Evolutionary conservation across 2,329 filamentous ascomycete genomes (phyloP), one percentile per base, ranked within the genome.

Genomic region (Phoma herbarum): DNA sequence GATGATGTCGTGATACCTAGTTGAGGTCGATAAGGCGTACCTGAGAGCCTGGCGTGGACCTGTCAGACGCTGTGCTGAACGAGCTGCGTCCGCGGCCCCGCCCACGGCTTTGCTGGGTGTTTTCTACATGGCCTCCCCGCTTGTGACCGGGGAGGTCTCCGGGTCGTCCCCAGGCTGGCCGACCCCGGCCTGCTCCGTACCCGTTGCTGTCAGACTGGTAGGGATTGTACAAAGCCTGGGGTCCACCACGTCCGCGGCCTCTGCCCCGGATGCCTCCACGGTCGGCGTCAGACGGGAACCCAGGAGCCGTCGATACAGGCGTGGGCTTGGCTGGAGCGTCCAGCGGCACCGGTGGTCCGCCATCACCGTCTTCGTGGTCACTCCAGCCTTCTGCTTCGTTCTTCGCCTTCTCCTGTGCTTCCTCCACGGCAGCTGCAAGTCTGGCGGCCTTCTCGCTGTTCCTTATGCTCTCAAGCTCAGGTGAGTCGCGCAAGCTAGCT

Each of bases 331-430:
- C 16, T 5, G 51, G 33, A 12, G 18, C 18, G 10, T 55, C 22
- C n/a, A 71, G 65, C 5, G 63, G 65, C 5, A 72, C 61, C 10
- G 73, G 73, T 10, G 23, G 62, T 18, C 72, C 77, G 7, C 77
- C 78, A 60, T 77, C 78, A 12, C 77, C 75, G 16, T 69, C 70
- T n/a, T 72, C 73, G n/a, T 64, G 44, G 22, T 70, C 70, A 41
- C 70, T 75, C 79, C 79, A 81, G 1, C 75, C 74, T 20, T 75
- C 71, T 0, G 63, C 67, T n/a, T 78, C 75, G 7, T 77, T 70
- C 23, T 64, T 63, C 1, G 83, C 82, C 41, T 76, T 79, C 16
- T 74, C 59, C 41, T 66, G 63, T 1, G 77, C 76, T 20, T 70
- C 66, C 46, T 75, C 68, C 3, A 66, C 16, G 59, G 67, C 33